Base-by-base conservation (phyloP, 345 rosid genomes). In the Psidium guajava region DNA sequence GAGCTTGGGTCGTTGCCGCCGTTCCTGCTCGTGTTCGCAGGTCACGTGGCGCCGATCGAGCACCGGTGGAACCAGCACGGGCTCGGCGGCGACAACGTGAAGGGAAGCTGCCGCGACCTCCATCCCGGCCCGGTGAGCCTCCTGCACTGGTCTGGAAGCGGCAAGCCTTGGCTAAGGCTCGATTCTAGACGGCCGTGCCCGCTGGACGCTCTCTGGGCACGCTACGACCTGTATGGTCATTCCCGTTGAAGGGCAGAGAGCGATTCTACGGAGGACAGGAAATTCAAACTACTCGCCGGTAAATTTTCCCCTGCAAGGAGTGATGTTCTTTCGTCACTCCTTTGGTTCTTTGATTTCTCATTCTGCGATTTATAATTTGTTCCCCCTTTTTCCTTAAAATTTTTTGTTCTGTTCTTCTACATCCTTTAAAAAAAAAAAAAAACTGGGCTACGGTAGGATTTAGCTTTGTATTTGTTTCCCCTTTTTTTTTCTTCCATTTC, bases 21-120 rank as follows among this genome's bases (percentile, higher is more conserved):
- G 84, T 95, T 90, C 86, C 88, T 97, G 54, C 85, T 97, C 69
- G 97, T 97, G 0, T 95, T 97, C 82, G 95, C 95, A 6, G 99
- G 99, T 47, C 90, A 91, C 87, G 98, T 97, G 86, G 96, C 99
- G 28, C 96, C 97, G 73, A 95, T 97, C 40, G 97, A 93, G 91
- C 98, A 95, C 87, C 87, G 99, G 88, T 97, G 99, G 99, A 97
- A 97, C 85, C 99, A 97, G 86, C 99, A 97, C 85, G 99, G 99
- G 2, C 82, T 97, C 5, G 99, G 99, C 32, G 98, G 99, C 50
- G 99, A 97, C 85, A 97, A 95, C 86, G 95, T 97, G 83, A 92
- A 90, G 86, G 98, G 99, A 75, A 95, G 96, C 91, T 97, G 98
- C 77, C 93, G 99, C 47, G 93, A 95, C 90, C 85, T 97, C 32